These are phyloP conservation scores for Metschnikowia gruessii DNA, from an alignment of 805 yeast species.

Conservation along the genomic window DNA sequence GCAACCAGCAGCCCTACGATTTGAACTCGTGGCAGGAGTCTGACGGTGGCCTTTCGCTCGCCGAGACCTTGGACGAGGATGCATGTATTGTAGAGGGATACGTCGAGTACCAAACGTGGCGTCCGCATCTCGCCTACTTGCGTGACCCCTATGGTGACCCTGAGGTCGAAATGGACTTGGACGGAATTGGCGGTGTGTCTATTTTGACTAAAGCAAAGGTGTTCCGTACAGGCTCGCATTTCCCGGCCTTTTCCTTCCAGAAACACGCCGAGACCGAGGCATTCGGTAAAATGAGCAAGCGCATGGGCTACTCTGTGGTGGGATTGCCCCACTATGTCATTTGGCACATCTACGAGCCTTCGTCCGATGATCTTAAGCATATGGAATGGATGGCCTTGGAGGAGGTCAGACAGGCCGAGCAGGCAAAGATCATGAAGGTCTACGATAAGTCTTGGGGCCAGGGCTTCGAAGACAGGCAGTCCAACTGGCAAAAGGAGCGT, in stretches of 20 bases:
- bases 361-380: conserved; percentile 82
- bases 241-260: conserved; percentile 94
- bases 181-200: conserved; percentile 97
- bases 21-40: conserved; percentile 84
- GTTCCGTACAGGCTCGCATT: conserved; percentile 84
- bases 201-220: conserved; percentile 84
- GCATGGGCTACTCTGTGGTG: conserved; percentile 82
- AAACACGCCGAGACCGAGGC: conserved; percentile 98
- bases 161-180: conserved; percentile 87
- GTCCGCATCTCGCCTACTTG: conserved; percentile 93
- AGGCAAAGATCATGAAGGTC: conserved; percentile 58
- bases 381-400: conserved; percentile 90
- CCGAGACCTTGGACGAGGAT: conserved; percentile 79
- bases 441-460: conserved; percentile 71
- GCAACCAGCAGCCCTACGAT: conserved; percentile 82
- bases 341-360: conserved; percentile 90
- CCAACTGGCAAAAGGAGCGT: conserved; percentile 71
- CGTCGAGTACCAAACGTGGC: conserved; percentile 96
- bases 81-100: conserved; percentile 97
- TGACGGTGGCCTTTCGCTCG: conserved; percentile 76
- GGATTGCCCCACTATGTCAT: conserved; percentile 94
- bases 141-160: conserved; percentile 95
- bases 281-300: conserved; percentile 82
- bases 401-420: conserved; percentile 62
- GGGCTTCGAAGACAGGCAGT: conserved; percentile 74